These are phyloP conservation scores for Ceratocystis albifundus DNA, from an alignment of 2,329 filamentous ascomycete genomes.

Conservation along the genomic window DNA sequence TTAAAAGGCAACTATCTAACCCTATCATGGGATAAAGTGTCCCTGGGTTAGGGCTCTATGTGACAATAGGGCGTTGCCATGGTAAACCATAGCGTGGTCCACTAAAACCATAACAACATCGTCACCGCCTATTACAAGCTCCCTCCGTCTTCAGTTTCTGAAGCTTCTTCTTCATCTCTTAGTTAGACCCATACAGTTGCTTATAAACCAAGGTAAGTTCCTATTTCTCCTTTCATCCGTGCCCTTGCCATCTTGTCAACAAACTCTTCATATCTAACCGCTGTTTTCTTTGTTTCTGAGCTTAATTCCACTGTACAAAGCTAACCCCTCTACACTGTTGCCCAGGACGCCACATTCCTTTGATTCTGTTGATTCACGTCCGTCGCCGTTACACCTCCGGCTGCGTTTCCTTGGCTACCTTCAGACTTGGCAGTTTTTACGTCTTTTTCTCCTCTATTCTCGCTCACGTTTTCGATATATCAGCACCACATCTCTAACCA, in stretches of 20 bases:
- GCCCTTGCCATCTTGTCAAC: neutral
- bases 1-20: neutral
- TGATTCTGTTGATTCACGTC: neutral
- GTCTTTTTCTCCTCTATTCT: neutral
- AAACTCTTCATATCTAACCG: neutral
- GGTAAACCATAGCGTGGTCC: constrained; percentile 3
- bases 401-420: neutral
- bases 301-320: neutral
- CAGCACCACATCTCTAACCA: neutral
- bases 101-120: neutral
- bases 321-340: constrained; percentile 2
- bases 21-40: neutral
- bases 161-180: neutral
- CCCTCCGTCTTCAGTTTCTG: neutral
- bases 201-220: neutral
- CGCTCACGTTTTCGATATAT: neutral
- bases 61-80: constrained; percentile 4
- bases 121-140: neutral
- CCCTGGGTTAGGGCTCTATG: neutral
- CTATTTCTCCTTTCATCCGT: neutral
- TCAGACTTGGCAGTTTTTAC: neutral
- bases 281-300: neutral
- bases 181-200: neutral
- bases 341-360: constrained; percentile 6
- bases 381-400: neutral